phyloP scores from a whole-genome alignment of 495 filamentous ascomycete genomes.

The Aspergillus sclerotiicarbonarius region DNA sequence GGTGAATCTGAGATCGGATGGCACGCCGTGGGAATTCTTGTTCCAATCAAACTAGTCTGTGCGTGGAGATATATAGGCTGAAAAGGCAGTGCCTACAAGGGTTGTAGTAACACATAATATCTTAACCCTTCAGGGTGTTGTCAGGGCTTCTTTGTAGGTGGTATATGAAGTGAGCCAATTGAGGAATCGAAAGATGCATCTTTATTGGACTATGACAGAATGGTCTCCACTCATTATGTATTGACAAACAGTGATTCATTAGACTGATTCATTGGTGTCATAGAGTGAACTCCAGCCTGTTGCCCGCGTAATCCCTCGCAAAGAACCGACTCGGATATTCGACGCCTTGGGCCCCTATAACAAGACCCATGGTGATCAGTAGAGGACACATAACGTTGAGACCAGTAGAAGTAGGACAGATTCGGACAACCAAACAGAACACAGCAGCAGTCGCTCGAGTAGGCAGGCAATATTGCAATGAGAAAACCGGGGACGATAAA shows the following conservation, averaged over 20 bases:
- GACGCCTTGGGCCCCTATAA: slow-evolving; percentile 47
- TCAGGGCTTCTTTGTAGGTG: no score
- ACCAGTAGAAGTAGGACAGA: not conserved
- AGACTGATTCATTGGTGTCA: slow-evolving; percentile 19
- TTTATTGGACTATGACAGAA: no score
- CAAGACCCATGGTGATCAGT: not conserved
- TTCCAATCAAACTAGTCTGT: no score
- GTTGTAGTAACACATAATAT: no score
- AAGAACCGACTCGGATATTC: slow-evolving; percentile 63
- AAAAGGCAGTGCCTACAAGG: no score
- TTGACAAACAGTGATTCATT: no score
- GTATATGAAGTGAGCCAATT: no score
- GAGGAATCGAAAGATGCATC: no score
- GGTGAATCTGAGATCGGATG: not conserved
- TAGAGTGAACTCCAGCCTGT: slow-evolving; percentile 59
- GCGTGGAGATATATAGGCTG: no score
- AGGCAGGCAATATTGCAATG: not conserved
- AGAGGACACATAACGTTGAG: not conserved
- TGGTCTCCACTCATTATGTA: no score
- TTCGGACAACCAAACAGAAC: not conserved
- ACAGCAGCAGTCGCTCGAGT: not conserved
- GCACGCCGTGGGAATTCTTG: not conserved
- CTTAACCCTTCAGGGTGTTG: no score
- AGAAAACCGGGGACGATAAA: not conserved
- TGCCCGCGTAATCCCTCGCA: slow-evolving; percentile 62